Evolutionary conservation across 2,329 filamentous ascomycete genomes (phyloP), one percentile per base, ranked within the genome.

Genomic region (Xylariomycetidae sp.): DNA sequence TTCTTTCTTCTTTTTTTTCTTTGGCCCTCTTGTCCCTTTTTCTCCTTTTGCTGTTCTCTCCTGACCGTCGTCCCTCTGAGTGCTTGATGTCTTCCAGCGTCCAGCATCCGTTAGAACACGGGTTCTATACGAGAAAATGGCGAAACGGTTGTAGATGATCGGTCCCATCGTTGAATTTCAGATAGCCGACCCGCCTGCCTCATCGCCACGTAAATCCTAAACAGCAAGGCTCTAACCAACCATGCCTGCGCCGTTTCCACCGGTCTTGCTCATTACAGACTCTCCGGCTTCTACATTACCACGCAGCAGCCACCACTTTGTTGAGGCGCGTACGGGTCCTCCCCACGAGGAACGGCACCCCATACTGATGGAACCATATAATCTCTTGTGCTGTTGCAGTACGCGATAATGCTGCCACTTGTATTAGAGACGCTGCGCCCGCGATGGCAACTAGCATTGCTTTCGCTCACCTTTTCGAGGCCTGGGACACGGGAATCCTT

Each of bases 281-380:
- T n/a, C n/a, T n/a, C n/a, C n/a, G n/a, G n/a, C n/a, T n/a, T 23
- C n/a, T 77, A 97, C 90, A 97, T 97, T 66, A 98, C 81, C 55
- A 84, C 75, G 70, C 92, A 98, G 79, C 92, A 98, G 54, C 88
- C 85, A 58, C 81, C 85, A 50, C 78, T 87, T 69, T 94, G 88
- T 71, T 94, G 90, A 50, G 90, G 90, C 55, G 90, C 88, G 62
- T 98, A 98, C n/a, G 92, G 92, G 61, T 98, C 92, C 61, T 97
- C 92, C 62, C 85, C 83, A 72, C 88, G 90, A 58, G 94, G 88
- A 46, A 97, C 88, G 41, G 82, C 78, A 50, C 90, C 90, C 92
- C 92, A 98, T 63, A 94, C 86, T 34, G 88, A 94, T 32, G 89
- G 89, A 34, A 97, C 89, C 92, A 98, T 97, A 71, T 94, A 97